Evolutionary conservation across 2,329 filamentous ascomycete species (phyloP).

Genomic region (Boeremia lycopersici): DNA sequence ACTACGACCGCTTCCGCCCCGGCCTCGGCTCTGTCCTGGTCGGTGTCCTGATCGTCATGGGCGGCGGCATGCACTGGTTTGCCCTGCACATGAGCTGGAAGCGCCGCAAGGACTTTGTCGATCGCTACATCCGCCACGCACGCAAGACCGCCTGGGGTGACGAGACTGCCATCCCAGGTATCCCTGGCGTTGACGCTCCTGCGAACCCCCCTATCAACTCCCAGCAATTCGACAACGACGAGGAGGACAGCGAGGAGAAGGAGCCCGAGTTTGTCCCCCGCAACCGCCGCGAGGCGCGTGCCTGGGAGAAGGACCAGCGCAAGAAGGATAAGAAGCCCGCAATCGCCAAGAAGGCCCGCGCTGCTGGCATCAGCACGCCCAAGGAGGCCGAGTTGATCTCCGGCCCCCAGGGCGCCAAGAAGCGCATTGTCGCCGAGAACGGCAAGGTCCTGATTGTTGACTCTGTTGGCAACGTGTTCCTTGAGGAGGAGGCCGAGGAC

Average conservation of each 20-base stretch:
- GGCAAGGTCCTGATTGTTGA: slow-evolving; percentile 95
- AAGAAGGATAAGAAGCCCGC: slow-evolving; percentile 62
- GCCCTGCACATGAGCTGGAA: slow-evolving; percentile 86
- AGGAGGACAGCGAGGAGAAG: slow-evolving; percentile 47
- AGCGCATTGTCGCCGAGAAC: slow-evolving; percentile 89
- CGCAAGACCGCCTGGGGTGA: slow-evolving; percentile 89
- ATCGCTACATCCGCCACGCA: slow-evolving; percentile 89
- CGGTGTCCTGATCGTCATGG: slow-evolving; percentile 80
- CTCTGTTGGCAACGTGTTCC: slow-evolving; percentile 86
- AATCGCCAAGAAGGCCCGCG: slow-evolving; percentile 62
- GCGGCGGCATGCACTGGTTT: slow-evolving; percentile 86
- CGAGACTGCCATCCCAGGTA: slow-evolving; percentile 67
- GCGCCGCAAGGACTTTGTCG: slow-evolving; percentile 87
- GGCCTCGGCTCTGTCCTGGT: slow-evolving; percentile 83
- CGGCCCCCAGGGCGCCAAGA: slow-evolving; percentile 76
- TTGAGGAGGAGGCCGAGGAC: slow-evolving; percentile 91
- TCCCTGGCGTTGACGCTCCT: slow-evolving; percentile 65
- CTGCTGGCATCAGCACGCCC: slow-evolving; percentile 60
- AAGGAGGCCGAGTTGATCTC: slow-evolving; percentile 57
- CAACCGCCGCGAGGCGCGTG: slow-evolving; percentile 85
- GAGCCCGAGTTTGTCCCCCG: slow-evolving; percentile 62
- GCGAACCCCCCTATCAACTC: slow-evolving; percentile 33
- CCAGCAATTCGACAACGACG: slow-evolving; percentile 35
- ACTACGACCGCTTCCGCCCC: slow-evolving; percentile 92
- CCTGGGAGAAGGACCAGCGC: slow-evolving; percentile 84